phyloP scores from a whole-genome alignment of 2,329 filamentous ascomycete genomes.

The Cladosporium oxysporum region DNA sequence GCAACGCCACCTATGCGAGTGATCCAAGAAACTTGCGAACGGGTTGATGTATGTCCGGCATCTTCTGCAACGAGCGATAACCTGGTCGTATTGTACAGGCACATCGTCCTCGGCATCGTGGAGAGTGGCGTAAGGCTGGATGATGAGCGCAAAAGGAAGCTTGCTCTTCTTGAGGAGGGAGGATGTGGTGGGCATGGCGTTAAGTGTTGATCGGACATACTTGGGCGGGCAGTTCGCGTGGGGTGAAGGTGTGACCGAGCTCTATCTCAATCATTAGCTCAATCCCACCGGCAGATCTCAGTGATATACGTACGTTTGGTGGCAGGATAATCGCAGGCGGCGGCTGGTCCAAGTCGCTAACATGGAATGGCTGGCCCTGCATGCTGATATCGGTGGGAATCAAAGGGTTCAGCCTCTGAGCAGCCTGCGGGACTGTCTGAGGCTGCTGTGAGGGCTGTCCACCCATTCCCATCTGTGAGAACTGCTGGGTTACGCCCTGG shows the following conservation, averaged over 20 bases:
- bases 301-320: slow-evolving; percentile 66
- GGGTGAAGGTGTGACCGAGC: slow-evolving; percentile 87
- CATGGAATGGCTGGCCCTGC: slow-evolving; percentile 89
- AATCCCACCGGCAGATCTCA: slow-evolving; percentile 44
- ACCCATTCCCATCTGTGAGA: slow-evolving; percentile 74
- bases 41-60: slow-evolving; percentile 98
- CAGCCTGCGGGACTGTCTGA: slow-evolving; percentile 51
- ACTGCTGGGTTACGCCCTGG: slow-evolving; percentile 75
- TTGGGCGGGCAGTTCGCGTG: slow-evolving; percentile 89
- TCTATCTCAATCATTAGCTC: slow-evolving; percentile 43
- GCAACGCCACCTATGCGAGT: slow-evolving; percentile 96
- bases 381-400: slow-evolving; percentile 78
- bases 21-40: slow-evolving; percentile 92
- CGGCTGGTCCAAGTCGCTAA: slow-evolving; percentile 85
- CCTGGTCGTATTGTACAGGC: slow-evolving; percentile 91
- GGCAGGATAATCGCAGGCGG: slow-evolving; percentile 90
- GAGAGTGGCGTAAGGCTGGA: slow-evolving; percentile 90
- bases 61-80: slow-evolving; percentile 93
- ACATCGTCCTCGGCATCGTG: slow-evolving; percentile 91
- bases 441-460: slow-evolving; percentile 46
- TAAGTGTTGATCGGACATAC: slow-evolving; percentile 93
- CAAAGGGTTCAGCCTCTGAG: slow-evolving; percentile 74
- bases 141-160: slow-evolving; percentile 90
- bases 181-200: slow-evolving; percentile 88
- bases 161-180: slow-evolving; percentile 95